Conservation (phyloP, 2,329 filamentous ascomycete genomes). For the Aureobasidium uvarum region DNA sequence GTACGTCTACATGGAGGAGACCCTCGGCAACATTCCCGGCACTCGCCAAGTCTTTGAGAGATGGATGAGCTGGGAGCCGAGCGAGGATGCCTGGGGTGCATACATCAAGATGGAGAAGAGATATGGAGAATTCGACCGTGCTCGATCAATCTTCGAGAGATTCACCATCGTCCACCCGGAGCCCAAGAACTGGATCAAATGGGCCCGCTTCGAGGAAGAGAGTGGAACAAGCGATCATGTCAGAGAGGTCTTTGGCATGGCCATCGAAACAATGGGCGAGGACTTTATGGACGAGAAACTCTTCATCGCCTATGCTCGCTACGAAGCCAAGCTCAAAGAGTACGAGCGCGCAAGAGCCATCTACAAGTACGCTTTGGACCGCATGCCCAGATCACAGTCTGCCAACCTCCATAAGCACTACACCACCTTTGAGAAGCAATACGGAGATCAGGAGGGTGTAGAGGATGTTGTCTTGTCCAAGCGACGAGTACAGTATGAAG, state of each 20-base stretch:
- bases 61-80: constrained; percentile 98
- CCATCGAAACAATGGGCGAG: constrained; percentile 85
- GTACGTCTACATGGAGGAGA: constrained; percentile 99
- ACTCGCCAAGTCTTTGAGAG: constrained; percentile 93
- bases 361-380: constrained; percentile 94
- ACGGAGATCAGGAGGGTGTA: constrained; percentile 86
- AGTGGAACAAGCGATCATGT: constrained; percentile 89
- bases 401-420: constrained; percentile 86
- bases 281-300: constrained; percentile 95
- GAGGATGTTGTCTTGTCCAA: constrained; percentile 97
- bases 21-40: constrained; percentile 87
- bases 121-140: constrained; percentile 86
- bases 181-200: constrained; percentile 97
- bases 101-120: constrained; percentile 98
- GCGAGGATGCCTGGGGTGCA: constrained; percentile 90
- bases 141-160: constrained; percentile 82
- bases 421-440: constrained; percentile 98
- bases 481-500: constrained; percentile 87
- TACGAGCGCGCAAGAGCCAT: constrained; percentile 91
- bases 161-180: constrained; percentile 94
- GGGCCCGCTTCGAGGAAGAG: constrained; percentile 96
- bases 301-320: constrained; percentile 93
- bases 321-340: constrained; percentile 92
- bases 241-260: constrained; percentile 83
- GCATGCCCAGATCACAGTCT: constrained; percentile 83